Base-by-base conservation (phyloP, 1,284 basidiomycete species). In the Filobasidium uniguttulatum region DNA sequence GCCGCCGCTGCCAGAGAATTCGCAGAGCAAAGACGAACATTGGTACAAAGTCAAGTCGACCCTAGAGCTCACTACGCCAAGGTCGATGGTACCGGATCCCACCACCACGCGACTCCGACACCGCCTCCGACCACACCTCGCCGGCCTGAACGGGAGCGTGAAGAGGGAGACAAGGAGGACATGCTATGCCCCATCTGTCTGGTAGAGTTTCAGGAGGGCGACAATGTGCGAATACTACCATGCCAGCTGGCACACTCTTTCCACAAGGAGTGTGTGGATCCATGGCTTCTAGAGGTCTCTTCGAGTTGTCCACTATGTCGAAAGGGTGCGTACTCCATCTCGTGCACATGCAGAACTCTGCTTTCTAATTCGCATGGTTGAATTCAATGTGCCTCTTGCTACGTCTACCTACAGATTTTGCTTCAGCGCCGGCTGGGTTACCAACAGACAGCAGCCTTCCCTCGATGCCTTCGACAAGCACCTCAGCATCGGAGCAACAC, bases 141-240 rank as follows among this genome's bases (percentile, higher is more conserved):
- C 37, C 14, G 15, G 3, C 37, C 17, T 3, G n/a, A 6, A 20
- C 14, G 25, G 30, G 14, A 26, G 17, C 43, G 31, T 25, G 22
- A n/a, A 12, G 49, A 52, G 3, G 54, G 47, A 5, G 43, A 48
- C 12, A 55, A 50, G 33, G 54, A 81, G 12, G 77, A 78, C 34
- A 83, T 87, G 64, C 87, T 83, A 22, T 94, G 89, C 68, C 88
- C 90, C 5, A 94, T 94, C 56, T 94, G 90, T 63, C 82, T 93
- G 54, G 74, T 86, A 34, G 88, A 91, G 59, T 94, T 94, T 61
- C 84, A 90, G 65, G 82, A 85, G 55, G 89, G 87, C 5, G 89
- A 94, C 62, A 85, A 91, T 64, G 68, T 93, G 15, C 79, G 89
- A 28, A 76, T 91, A 30, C 70, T 94, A 49, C 89, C 89, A 0